phyloP scores from a whole-genome alignment of 768 basidiomycete genomes.

The Mycena filopes region DNA sequence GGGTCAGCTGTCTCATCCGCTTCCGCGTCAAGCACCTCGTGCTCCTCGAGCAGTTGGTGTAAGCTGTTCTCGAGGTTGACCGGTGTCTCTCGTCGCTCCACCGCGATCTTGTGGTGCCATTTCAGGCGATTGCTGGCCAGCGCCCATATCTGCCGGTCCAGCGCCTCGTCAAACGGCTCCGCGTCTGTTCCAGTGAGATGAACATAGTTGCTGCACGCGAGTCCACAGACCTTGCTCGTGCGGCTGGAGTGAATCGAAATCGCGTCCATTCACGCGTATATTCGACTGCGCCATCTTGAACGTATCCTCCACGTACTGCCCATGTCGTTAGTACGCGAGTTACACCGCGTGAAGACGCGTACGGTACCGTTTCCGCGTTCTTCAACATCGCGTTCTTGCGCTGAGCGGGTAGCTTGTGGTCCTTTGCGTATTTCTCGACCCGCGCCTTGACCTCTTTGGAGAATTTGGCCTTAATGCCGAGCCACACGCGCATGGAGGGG shows the following conservation, averaged over 20 bases:
- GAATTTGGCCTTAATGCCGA: conserved; percentile 13
- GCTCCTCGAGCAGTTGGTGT: conserved; percentile 42
- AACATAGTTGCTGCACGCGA: background rate
- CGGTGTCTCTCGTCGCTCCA: conserved; percentile 72
- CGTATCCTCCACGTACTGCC: conserved; percentile 71
- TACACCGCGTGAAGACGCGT: background rate
- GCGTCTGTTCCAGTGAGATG: conserved; percentile 55
- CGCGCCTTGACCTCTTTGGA: background rate
- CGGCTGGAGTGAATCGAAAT: conserved; percentile 69
- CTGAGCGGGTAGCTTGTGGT: background rate
- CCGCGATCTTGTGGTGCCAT: conserved; percentile 79
- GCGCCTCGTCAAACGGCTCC: conserved; percentile 87
- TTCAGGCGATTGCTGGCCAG: conserved; percentile 77
- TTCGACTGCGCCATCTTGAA: conserved; percentile 76
- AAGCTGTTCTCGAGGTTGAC: conserved; percentile 56
- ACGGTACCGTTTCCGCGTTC: conserved; percentile 22
- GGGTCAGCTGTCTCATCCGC: conserved; percentile 25
- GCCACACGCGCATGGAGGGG: conserved; percentile 28
- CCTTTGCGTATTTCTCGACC: conserved; percentile 1
- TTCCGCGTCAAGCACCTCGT: conserved; percentile 42
- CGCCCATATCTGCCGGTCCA: conserved; percentile 86
- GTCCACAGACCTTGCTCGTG: conserved; percentile 58
- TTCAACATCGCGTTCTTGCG: conserved; percentile 3
- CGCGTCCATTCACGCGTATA: conserved; percentile 82
- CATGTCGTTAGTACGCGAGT: background rate